Conservation (phyloP, 2,329 filamentous ascomycete genomes). For the Talaromyces sp. region DNA sequence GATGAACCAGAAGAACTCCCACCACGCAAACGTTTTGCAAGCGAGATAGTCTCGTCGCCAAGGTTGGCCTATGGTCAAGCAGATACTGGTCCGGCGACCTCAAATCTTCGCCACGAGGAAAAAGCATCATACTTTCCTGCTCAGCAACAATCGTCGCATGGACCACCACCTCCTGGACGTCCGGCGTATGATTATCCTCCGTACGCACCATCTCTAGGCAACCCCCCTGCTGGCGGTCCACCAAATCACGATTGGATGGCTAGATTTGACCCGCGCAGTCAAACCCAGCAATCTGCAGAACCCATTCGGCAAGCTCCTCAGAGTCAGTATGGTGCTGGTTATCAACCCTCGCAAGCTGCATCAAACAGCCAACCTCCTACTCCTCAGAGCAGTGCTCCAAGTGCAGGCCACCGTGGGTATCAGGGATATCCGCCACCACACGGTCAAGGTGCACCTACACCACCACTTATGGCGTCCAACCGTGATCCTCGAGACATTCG, state of each 20-base stretch:
- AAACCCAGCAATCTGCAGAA: constrained; percentile 23
- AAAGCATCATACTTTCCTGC: constrained; percentile 29
- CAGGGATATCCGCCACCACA: constrained; percentile 24
- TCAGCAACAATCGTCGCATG: constrained; percentile 26
- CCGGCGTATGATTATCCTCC: constrained; percentile 30
- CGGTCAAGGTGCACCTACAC: constrained; percentile 19
- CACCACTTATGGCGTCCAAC: constrained; percentile 21
- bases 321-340: constrained; percentile 23
- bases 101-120: constrained; percentile 22
- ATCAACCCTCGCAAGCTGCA: constrained; percentile 7
- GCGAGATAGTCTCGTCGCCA: constrained; percentile 28
- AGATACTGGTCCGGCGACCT: constrained; percentile 20
- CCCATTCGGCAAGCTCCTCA: constrained; percentile 32
- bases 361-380: constrained; percentile 14
- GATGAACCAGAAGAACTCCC: constrained; percentile 47
- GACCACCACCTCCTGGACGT: constrained; percentile 11
- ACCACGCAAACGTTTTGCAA: constrained; percentile 45
- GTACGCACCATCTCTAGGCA: constrained; percentile 30
- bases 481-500: constrained; percentile 21
- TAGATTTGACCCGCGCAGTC: constrained; percentile 40
- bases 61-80: constrained; percentile 12
- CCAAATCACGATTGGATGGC: constrained; percentile 42
- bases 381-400: constrained; percentile 9
- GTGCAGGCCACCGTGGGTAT: constrained; percentile 11
- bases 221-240: constrained; percentile 24